Evolutionary conservation across 306 rosid genomes (phyloP), one percentile per base, ranked within the genome.

Genomic region (Rosa persica): DNA sequence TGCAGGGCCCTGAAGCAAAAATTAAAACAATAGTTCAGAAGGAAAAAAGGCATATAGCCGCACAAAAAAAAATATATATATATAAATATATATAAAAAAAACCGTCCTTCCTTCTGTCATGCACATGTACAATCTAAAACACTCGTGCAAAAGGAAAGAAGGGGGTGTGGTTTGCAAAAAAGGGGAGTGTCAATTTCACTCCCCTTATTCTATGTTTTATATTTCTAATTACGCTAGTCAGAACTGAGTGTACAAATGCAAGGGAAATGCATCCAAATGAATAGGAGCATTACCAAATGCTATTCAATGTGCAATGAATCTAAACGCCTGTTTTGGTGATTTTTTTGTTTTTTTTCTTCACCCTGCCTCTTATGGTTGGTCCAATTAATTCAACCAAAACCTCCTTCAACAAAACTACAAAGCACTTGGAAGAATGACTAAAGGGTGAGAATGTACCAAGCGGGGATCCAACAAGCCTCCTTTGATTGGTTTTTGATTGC

Each of bases 401-500:
- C 27, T 27, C 38, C 39, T 61, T 61, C 67, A 61, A 61, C 67
- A 61, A 61, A 30, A 12, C 20, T 61, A 25, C 7, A 61, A 61
- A 58, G 36, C 20, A 9, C 66, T 60, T 7, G 60, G n/a, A 57
- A 71, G 12, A 71, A 52, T 20, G 51, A 49, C 23, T 72, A 13
- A 68, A 8, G 61, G 25, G 34, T 42, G 61, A 8, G 46, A 62
- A 27, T 72, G 60, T 91, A 94, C 98, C 98, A 94, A 81, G 79
- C 83, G 89, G 22, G 94, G 78, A 77, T 94, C 98, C 96, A 94
- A 84, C 77, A 94, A 88, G 76, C 97, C 98, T 61, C 87, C 87
- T 4, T 61, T 67, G 2, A 81, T 25, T 7, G 94, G 90, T 61
- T 70, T 86, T 57, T 74, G 79, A 19, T 30, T 70, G 17, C 67